phyloP scores from a whole-genome alignment of 1,139 yeast species.

The Lodderomyces orthopsilosis region DNA sequence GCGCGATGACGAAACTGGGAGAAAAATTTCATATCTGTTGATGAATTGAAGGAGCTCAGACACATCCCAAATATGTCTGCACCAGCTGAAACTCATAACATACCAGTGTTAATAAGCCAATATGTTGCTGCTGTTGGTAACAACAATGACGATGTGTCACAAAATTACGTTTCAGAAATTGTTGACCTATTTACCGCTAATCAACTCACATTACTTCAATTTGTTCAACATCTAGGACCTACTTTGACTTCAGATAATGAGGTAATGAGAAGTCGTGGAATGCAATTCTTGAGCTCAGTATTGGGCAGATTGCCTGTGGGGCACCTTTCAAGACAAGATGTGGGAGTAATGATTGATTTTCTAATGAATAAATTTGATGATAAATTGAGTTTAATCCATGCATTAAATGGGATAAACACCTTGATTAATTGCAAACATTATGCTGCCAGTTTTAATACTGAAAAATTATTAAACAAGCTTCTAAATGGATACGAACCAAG shows the following conservation, averaged over 20 bases:
- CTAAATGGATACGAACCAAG: conserved; percentile 55
- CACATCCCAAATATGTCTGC: not conserved
- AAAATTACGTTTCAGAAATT: conserved; percentile 22
- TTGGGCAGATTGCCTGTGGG: conserved; percentile 27
- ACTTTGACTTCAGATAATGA: conserved; percentile 69
- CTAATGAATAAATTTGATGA: conserved; percentile 68
- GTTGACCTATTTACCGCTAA: conserved; percentile 21
- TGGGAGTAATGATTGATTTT: conserved; percentile 65
- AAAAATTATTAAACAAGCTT: conserved; percentile 40
- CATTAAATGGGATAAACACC: conserved; percentile 54
- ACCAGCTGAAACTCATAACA: conserved; percentile 11
- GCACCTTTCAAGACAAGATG: conserved; percentile 55
- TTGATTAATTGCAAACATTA: conserved; percentile 51
- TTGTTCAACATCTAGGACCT: conserved; percentile 38
- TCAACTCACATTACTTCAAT: conserved; percentile 30
- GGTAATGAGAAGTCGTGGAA: conserved; percentile 48
- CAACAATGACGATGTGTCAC: conserved; percentile 18
- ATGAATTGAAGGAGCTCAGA: not conserved
- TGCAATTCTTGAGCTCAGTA: conserved; percentile 57
- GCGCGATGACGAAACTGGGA: too few relatives aligned
- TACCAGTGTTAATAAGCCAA: conserved; percentile 36
- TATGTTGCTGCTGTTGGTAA: conserved; percentile 32
- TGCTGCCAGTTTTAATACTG: conserved; percentile 25
- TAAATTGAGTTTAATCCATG: conserved; percentile 48
- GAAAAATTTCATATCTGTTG: too few relatives aligned